Evolutionary conservation across 75 land plant genomes (phyloP).

Genomic region (Cunninghamia lanceolata): DNA sequence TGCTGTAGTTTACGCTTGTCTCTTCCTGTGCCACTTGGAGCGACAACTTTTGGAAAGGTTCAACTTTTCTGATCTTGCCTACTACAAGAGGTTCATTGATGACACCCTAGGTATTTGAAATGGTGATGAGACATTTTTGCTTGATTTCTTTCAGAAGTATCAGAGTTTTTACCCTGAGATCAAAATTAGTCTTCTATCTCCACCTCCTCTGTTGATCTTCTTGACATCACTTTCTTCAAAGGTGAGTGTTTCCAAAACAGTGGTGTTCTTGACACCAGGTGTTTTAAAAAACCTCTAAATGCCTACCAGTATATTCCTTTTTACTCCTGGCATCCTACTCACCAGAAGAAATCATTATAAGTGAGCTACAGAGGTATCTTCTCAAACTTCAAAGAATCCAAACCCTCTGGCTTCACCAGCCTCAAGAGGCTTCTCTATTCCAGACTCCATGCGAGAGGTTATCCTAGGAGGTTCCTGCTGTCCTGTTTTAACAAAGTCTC

Average conservation of each 20-base stretch:
- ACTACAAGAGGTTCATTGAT: conserved; percentile 4
- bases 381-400: too few species aligned
- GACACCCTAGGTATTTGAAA: conserved; percentile 10
- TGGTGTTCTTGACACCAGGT: background rate
- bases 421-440: too few species aligned
- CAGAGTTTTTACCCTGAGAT: background rate
- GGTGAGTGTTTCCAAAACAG: background rate
- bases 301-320: conserved; percentile 5
- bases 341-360: too few species aligned
- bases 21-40: background rate
- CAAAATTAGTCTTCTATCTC: background rate
- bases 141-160: background rate
- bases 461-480: too few species aligned
- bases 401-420: too few species aligned
- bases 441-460: too few species aligned
- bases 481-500: too few species aligned
- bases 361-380: too few species aligned
- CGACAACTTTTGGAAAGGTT: background rate
- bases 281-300: conserved; percentile 9
- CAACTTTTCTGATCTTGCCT: background rate
- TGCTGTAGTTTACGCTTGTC: conserved; percentile 8
- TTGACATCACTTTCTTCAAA: conserved; percentile 9
- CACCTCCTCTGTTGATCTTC: background rate
- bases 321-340: background rate
- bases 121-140: background rate